Percentiles rank a stretch among this genome's conserved stretches.
phyloP scores from a whole-genome alignment of 306 rosid species.

The Cercis canadensis region DNA sequence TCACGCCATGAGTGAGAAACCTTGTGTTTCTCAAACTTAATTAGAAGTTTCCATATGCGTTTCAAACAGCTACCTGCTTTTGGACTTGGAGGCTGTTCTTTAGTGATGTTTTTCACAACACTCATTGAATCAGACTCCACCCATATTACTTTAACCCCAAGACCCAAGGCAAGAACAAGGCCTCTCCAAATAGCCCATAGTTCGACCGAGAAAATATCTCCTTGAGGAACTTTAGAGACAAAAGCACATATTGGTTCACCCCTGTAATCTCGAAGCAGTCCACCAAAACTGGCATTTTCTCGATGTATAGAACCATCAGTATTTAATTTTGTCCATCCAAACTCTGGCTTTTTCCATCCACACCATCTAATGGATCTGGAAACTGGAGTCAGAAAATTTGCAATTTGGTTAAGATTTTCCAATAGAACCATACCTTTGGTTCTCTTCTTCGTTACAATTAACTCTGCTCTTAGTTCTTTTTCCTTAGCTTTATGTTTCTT shows the following conservation, averaged over 20 bases:
- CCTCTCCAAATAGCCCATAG: constrained; percentile 61
- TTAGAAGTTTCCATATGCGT: constrained; percentile 47
- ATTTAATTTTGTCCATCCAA: constrained; percentile 68
- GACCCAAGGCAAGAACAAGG: constrained; percentile 47
- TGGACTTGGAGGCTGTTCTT: constrained; percentile 34
- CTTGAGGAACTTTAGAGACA: constrained; percentile 57
- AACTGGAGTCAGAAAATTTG: constrained; percentile 47
- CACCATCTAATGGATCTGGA: constrained; percentile 48
- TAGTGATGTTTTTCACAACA: constrained; percentile 56
- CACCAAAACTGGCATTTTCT: constrained; percentile 56
- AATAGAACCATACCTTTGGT: constrained; percentile 51
- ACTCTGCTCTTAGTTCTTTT: constrained; percentile 32
- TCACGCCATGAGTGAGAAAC: constrained; percentile 77
- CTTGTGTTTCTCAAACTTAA: constrained; percentile 44
- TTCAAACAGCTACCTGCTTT: constrained; percentile 50
- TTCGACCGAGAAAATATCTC: constrained; percentile 53
- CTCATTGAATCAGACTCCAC: constrained; percentile 59
- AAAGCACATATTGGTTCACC: constrained; percentile 63
- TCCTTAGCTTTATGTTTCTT: constrained; percentile 53
- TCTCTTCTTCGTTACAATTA: constrained; percentile 28
- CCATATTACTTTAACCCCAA: constrained; percentile 56
- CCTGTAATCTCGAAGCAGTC: constrained; percentile 54
- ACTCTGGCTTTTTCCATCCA: constrained; percentile 58
- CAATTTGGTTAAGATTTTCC: constrained; percentile 54
- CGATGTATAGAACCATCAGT: constrained; percentile 63